Evolutionary conservation across 2,329 filamentous ascomycete genomes (phyloP), one percentile per base, ranked within the genome.

Genomic region (Chrysoporthe deuterocubensis): DNA sequence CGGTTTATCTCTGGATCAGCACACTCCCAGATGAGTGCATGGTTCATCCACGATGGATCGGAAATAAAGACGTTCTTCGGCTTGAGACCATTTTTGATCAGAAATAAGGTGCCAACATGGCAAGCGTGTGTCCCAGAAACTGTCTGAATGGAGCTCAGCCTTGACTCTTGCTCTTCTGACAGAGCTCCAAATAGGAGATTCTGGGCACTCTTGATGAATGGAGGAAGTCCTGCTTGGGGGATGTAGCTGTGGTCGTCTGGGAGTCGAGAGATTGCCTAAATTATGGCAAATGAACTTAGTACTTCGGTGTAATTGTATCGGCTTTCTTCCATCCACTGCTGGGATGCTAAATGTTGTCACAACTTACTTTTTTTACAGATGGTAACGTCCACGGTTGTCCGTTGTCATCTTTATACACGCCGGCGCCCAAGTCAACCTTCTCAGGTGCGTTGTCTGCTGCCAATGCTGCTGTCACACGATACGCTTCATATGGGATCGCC

Each of bases 351-450:
- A 58, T 63, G 40, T 9, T 8, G 44, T 21, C 44, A 48, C 32
- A 54, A 61, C 65, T 62, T 69, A 76, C 77, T 71, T 77, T 69
- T 68, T 71, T 71, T 16, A 81, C 79, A 34, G 74, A 73, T 26
- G 78, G 77, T 61, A 81, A 67, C 11, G 77, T 74, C 79, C 79
- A 81, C 11, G 78, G 75, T 63, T 73, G 70, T 7, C 73, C 78
- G 2, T 77, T 71, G 57, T 81, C 74, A 50, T 79, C 76, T 62
- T 78, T 76, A 69, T 82, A 82, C n/a, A 78, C 74, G n/a, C 80
- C 80, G 8, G 74, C 71, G 6, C 77, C 76, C 26, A 82, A 71
- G 64, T 73, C 76, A n/a, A 81, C 79, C 70, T 82, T 82, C 18
- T 76, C 67, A 3, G 74, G 72, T 34, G 68, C 9, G 5, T 56